Evolutionary conservation across 306 rosid genomes (phyloP).

Genomic region (Biancaea sappan): DNA sequence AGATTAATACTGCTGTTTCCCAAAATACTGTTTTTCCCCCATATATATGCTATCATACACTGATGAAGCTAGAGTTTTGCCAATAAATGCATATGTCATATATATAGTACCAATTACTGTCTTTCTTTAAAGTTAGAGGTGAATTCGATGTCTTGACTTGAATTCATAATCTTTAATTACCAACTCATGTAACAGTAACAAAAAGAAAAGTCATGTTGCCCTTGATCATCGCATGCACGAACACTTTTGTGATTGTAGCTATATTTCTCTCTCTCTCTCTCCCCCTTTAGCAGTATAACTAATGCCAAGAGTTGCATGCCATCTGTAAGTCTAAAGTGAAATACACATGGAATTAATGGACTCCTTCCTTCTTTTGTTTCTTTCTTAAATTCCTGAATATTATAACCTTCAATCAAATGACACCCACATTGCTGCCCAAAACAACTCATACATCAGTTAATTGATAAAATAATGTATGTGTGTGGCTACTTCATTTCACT

Average conservation of each 20-base stretch:
- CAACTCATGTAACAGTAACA: neutral
- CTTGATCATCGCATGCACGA: constrained; percentile 1
- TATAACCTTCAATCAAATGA: neutral
- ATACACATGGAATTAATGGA: neutral
- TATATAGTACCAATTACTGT: neutral
- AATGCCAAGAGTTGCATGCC: neutral
- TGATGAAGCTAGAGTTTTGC: neutral
- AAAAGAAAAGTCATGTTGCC: neutral
- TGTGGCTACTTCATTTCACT: neutral
- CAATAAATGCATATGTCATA: neutral
- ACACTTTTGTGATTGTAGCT: neutral
- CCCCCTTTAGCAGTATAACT: neutral
- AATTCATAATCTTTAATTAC: neutral
- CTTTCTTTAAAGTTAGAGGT: neutral
- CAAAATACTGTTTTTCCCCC: too few species aligned
- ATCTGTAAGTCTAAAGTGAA: neutral
- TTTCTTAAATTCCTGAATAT: neutral
- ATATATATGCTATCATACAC: too few species aligned
- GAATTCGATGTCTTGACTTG: neutral
- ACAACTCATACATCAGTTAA: neutral
- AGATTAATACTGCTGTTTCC: too few species aligned
- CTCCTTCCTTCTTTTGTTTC: neutral
- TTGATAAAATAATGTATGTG: neutral
- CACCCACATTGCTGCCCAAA: neutral
- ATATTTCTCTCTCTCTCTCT: neutral